These are phyloP conservation scores for Malassezia sympodialis DNA, from an alignment of 1,284 basidiomycete species.

Conservation along the genomic window DNA sequence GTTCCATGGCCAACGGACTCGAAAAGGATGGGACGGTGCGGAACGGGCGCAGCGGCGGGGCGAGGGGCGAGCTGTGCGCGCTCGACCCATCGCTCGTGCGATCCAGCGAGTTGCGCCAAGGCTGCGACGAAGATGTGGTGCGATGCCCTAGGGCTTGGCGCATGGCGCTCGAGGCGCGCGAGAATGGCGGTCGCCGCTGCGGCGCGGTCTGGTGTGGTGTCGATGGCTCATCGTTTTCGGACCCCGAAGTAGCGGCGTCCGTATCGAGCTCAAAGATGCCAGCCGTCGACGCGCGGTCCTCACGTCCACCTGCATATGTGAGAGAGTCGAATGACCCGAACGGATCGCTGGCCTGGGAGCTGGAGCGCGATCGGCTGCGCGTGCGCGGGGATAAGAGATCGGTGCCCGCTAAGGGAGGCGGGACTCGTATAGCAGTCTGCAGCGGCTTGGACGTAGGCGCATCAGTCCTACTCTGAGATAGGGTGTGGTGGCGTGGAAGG, in stretches of 20 bases:
- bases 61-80: slow-evolving; percentile 3
- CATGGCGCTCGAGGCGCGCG: background rate
- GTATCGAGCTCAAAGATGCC: slow-evolving; percentile 16
- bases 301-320: background rate
- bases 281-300: slow-evolving; percentile 2
- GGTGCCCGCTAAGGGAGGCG: background rate
- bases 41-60: slow-evolving; percentile 7
- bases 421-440: background rate
- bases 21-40: slow-evolving; percentile 39
- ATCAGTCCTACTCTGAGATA: background rate
- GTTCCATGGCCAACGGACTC: slow-evolving; percentile 41
- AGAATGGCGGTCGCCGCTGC: background rate
- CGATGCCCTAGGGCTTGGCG: background rate
- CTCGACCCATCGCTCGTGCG: background rate
- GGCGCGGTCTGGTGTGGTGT: background rate
- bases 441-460: background rate
- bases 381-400: background rate
- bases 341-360: background rate
- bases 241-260: slow-evolving; percentile 4
- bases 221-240: slow-evolving; percentile 10
- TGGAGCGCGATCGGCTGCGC: background rate
- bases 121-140: background rate
- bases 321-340: background rate
- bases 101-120: background rate
- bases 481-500: background rate